These are phyloP conservation scores for Penicillium sumatraense DNA, from an alignment of 2,329 filamentous ascomycete genomes.

Conservation along the genomic window DNA sequence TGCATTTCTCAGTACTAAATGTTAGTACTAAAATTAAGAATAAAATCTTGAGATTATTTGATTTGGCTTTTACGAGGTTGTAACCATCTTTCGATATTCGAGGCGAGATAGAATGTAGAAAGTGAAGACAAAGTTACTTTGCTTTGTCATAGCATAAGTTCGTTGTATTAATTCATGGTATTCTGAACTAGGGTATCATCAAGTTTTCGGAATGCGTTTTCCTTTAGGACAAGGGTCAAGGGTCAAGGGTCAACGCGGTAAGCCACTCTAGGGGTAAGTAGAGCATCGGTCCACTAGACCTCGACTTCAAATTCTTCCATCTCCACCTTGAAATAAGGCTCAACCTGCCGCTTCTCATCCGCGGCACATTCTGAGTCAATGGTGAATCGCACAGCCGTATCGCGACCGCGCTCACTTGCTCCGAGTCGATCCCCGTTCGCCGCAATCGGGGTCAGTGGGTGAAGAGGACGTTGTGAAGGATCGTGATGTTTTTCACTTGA, in stretches of 20 bases:
- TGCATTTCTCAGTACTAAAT: no score
- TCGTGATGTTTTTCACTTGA: constrained; percentile 18
- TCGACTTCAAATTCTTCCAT: constrained; percentile 67
- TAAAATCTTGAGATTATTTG: no score
- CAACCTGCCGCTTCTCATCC: constrained; percentile 70
- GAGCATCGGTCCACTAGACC: constrained; percentile 26
- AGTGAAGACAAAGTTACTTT: no score
- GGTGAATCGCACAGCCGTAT: constrained; percentile 86
- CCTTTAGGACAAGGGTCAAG: background rate
- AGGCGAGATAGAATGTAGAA: background rate
- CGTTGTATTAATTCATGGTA: background rate
- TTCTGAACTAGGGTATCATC: constrained; percentile 2
- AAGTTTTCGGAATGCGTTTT: background rate
- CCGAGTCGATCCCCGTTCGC: constrained; percentile 50
- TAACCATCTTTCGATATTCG: background rate
- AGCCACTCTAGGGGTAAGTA: background rate
- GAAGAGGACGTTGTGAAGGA: constrained; percentile 15
- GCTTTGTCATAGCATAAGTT: no score
- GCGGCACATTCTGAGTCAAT: constrained; percentile 78
- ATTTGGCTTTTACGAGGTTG: no score
- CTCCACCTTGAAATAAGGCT: constrained; percentile 72
- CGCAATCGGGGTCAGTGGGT: constrained; percentile 52
- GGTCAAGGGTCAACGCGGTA: background rate
- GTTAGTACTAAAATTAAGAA: no score
- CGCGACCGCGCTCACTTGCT: constrained; percentile 52